These are phyloP conservation scores for Penicillium longicatenatum DNA, from an alignment of 495 filamentous ascomycete genomes.

Conservation along the genomic window DNA sequence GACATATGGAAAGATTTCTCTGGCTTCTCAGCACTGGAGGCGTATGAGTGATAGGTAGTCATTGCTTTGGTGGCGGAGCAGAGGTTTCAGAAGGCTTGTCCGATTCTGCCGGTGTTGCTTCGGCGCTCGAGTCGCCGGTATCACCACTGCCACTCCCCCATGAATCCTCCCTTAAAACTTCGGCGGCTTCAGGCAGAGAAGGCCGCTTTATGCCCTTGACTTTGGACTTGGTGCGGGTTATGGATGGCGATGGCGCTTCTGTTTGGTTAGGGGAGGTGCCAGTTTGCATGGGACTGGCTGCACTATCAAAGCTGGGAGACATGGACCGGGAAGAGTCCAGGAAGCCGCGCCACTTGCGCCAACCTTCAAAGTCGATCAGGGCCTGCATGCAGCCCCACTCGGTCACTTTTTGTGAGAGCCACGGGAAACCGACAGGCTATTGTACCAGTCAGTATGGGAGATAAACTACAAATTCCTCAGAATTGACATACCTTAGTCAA, in stretches of 20 bases:
- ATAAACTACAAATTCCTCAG: not conserved
- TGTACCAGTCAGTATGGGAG: constrained; percentile 12
- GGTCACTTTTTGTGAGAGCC: constrained; percentile 95
- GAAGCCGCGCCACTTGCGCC: constrained; percentile 95
- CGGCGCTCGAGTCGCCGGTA: constrained; percentile 32
- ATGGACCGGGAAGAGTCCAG: constrained; percentile 37
- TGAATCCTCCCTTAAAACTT: constrained; percentile 35
- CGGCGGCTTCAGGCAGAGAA: constrained; percentile 21
- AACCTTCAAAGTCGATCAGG: constrained; percentile 96
- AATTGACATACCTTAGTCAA: constrained; percentile 79
- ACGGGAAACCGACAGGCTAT: constrained; percentile 95
- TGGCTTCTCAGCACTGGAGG: not conserved
- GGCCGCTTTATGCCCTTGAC: constrained; percentile 17
- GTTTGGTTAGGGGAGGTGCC: constrained; percentile 14
- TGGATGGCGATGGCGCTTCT: constrained; percentile 21
- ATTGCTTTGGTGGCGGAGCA: not conserved
- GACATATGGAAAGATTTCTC: constrained; percentile 24
- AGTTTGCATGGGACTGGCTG: constrained; percentile 36
- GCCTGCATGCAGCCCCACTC: constrained; percentile 99
- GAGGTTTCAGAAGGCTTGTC: constrained; percentile 2
- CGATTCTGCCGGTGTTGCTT: constrained; percentile 10
- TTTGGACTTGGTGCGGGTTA: constrained; percentile 13
- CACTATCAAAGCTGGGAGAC: constrained; percentile 26
- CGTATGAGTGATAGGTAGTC: not conserved
- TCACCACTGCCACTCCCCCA: constrained; percentile 41